A percentile compares a stretch with the other conserved stretches of the same genome.
Evolutionary conservation across 148 eudicot species (phyloP).

Genomic region (Rhododendron ovatum): DNA sequence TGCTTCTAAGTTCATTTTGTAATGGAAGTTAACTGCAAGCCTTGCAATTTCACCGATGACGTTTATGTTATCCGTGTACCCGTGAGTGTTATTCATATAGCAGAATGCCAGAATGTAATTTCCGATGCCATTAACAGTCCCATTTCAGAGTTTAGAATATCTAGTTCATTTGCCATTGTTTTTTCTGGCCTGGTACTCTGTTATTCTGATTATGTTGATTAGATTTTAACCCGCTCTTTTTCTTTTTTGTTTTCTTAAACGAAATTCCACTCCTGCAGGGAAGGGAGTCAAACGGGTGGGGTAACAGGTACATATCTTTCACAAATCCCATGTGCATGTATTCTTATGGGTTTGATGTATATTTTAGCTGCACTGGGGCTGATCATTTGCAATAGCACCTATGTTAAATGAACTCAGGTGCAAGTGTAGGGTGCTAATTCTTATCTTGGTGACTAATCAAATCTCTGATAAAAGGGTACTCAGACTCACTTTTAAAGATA

Average conservation of each 20-base stretch:
- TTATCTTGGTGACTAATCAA: not conserved
- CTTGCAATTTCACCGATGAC: not conserved
- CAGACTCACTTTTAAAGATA: too few relatives aligned
- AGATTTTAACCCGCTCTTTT: not conserved
- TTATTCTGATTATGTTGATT: not conserved
- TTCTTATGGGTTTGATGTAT: not conserved
- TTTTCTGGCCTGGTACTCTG: not conserved
- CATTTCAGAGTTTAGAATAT: not conserved
- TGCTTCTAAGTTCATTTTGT: too few relatives aligned
- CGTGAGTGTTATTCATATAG: not conserved
- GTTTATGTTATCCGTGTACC: too few relatives aligned
- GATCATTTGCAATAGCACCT: not conserved
- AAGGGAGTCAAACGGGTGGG: conserved; percentile 26
- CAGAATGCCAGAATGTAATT: not conserved
- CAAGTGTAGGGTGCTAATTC: not conserved
- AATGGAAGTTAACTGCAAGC: not conserved
- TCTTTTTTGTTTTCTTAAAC: not conserved
- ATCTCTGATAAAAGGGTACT: too few relatives aligned
- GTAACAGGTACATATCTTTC: conserved; percentile 25
- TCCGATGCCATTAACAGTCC: not conserved
- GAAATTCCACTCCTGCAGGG: conserved; percentile 21
- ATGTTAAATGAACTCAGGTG: not conserved
- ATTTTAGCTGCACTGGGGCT: not conserved
- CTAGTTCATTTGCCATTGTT: not conserved
- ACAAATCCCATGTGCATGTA: not conserved